A percentile compares a stretch with the other conserved stretches of the same genome.
Evolutionary conservation across 257 asterid species (phyloP).

Genomic region (Apocynum venetum): DNA sequence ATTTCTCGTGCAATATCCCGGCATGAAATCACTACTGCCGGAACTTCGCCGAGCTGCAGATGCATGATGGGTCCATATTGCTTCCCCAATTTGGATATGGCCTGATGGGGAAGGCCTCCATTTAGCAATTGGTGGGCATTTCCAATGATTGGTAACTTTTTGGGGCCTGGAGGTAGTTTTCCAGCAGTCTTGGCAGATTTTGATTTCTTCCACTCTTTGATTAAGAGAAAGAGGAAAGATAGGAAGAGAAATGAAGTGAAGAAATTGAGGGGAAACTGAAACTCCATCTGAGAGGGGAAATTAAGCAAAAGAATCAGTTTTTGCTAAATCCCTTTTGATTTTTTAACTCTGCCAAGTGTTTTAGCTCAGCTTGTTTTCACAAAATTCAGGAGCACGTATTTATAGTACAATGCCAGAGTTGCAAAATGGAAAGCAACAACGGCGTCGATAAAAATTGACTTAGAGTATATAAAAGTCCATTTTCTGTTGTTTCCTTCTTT

Average conservation of each 20-base stretch:
- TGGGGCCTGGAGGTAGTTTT: conserved; percentile 1
- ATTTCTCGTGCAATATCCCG: neutral
- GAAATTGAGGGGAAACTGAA: neutral
- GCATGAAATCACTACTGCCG: neutral
- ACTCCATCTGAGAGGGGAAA: neutral
- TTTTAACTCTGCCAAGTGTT: too few species aligned
- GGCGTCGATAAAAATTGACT: too few species aligned
- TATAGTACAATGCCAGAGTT: too few species aligned
- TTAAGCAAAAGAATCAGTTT: too few species aligned
- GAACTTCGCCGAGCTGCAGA: conserved; percentile 4
- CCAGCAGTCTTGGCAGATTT: neutral
- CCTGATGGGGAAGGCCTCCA: neutral
- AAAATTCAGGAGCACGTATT: too few species aligned
- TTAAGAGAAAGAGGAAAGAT: neutral
- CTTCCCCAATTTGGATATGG: neutral
- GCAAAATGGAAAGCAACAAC: too few species aligned
- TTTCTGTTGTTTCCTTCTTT: too few species aligned
- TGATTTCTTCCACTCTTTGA: neutral
- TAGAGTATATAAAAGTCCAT: too few species aligned
- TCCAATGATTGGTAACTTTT: neutral
- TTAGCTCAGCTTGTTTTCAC: too few species aligned
- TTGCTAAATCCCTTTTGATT: too few species aligned
- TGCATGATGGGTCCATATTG: conserved; percentile 2
- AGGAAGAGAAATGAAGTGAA: neutral
- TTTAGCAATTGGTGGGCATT: neutral